These are phyloP conservation scores for Thelonectria blattea DNA, from an alignment of 2,329 filamentous ascomycete genomes.

Conservation along the genomic window DNA sequence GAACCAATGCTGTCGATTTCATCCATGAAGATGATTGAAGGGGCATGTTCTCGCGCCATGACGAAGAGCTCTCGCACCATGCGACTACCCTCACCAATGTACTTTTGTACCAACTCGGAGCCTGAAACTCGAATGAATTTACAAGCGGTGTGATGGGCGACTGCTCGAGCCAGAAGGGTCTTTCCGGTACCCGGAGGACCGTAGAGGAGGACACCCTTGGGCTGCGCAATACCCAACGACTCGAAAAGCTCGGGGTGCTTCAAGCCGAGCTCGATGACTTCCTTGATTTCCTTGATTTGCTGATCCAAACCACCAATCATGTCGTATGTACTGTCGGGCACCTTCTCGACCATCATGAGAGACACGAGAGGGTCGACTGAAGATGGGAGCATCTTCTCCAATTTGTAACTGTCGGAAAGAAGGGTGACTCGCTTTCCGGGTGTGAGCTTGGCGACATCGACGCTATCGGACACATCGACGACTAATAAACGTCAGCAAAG, in stretches of 20 bases:
- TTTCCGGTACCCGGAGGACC: constrained; percentile 97
- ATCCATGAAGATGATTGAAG: constrained; percentile 99
- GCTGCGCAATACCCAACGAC: constrained; percentile 97
- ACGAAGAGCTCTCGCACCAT: constrained; percentile 99
- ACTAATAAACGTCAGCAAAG: constrained; percentile 59
- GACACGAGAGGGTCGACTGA: constrained; percentile 98
- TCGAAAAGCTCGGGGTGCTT: constrained; percentile 99
- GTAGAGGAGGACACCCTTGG: constrained; percentile 96
- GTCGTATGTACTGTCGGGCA: constrained; percentile 99
- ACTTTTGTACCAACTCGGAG: constrained; percentile 97
- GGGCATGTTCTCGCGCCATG: constrained; percentile 97
- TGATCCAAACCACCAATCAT: constrained; percentile 99
- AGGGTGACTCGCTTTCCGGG: constrained; percentile 97
- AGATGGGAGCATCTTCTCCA: constrained; percentile 97
- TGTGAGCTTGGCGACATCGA: constrained; percentile 94
- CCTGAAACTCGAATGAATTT: constrained; percentile 98
- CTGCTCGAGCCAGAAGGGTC: constrained; percentile 91
- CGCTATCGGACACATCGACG: constrained; percentile 91
- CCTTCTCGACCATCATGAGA: constrained; percentile 99
- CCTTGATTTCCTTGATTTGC: constrained; percentile 99
- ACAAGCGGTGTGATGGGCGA: constrained; percentile 98
- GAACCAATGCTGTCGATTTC: constrained; percentile 99
- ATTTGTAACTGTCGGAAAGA: constrained; percentile 96
- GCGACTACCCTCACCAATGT: constrained; percentile 95
- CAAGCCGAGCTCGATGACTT: constrained; percentile 97